Base-by-base conservation (phyloP, 78 protist species). In the Polysphondylium violaceum region DNA sequence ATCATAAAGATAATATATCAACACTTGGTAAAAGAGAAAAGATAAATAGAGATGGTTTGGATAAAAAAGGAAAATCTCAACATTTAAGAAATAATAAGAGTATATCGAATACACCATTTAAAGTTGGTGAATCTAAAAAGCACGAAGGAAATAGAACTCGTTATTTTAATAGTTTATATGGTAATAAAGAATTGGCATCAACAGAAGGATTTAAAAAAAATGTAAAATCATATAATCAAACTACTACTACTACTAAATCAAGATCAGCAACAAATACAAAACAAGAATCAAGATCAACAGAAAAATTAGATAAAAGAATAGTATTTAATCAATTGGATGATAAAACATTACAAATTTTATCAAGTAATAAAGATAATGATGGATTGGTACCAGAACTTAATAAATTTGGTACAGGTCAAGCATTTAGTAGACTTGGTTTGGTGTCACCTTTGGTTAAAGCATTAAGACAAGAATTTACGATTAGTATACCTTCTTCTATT, bases 361-460 rank as follows among this genome's bases (percentile, higher is more conserved):
- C 31, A n/a, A 64, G 38, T 36, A 36, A 41, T 8, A 64, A 64
- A 64, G 31, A 64, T 36, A 21, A 3, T n/a, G 86, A 76, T 76
- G 56, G 56, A 60, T 1, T 76, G 0, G 23, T 29, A 6, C 86
- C 86, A 17, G n/a, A n/a, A n/a, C n/a, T n/a, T n/a, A 29, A 41
- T 9, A 6, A 27, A 23, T 5, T 4, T 23, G 88, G 76, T 8
- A 53, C 71, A 5, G 76, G 88, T 55, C 1, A 14, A 21, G 77
- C 88, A 55, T 79, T 79, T 23, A 9, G 43, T 21, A 33, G 68
- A 53, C 36, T 79, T 6, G 76, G 76, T 53, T 1, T 79, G 12
- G 2, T 14, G 9, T 25, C 16, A 14, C 0, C 9, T 5, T 29
- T 79, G 11, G 76, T 67, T 2, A 58, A 55, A 0, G 1, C 69